Evolutionary conservation across 2,329 filamentous ascomycete genomes (phyloP), one percentile per base, ranked within the genome.

Genomic region (Colletotrichum tabaci): DNA sequence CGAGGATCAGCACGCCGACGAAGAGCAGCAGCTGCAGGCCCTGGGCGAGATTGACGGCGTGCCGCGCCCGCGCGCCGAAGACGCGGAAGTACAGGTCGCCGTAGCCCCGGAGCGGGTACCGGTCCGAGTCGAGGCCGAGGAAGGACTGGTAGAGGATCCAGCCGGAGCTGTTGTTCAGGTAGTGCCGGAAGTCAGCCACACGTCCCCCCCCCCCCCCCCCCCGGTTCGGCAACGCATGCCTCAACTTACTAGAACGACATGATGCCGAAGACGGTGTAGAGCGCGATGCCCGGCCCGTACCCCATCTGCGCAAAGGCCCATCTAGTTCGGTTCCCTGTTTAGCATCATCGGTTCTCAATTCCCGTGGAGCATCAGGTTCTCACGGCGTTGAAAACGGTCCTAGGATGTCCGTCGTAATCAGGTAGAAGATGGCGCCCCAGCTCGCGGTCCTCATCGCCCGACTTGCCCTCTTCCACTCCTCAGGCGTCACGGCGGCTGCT

Each of bases 1-100:
- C 82, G 50, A 90, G 83, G 62, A 89, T 85, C 55, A 90, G 80
- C 49, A 88, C 80, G 1, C 84, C 82, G 1, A 90, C 86, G 55
- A 86, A 86, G 35, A 90, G 79, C 35, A 90, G 76, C 40, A 88
- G 79, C 72, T 84, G 83, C 38, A 88, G 73, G 0, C 84, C 80
- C 76, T 88, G 87, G 2, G 86, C 77, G 57, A 86, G 67, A 74
- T 88, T 88, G 78, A 87, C 80, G 16, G 82, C 67, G 72, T 88
- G 82, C 15, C 86, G 84, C 23, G 83, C 80, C 70, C 76, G 80
- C 16, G 77, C 77, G 3, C 87, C 87, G 72, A 82, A 87, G 56
- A 84, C 78, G 40, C 87, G 83, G 77, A 84, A 87, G 66, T 83
- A 85, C 0, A 86, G 75, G 76, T 87, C 86, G 12, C 85, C 85